Evolutionary conservation across 163 green algal species (phyloP).

Genomic region (Chloroidium sp.): DNA sequence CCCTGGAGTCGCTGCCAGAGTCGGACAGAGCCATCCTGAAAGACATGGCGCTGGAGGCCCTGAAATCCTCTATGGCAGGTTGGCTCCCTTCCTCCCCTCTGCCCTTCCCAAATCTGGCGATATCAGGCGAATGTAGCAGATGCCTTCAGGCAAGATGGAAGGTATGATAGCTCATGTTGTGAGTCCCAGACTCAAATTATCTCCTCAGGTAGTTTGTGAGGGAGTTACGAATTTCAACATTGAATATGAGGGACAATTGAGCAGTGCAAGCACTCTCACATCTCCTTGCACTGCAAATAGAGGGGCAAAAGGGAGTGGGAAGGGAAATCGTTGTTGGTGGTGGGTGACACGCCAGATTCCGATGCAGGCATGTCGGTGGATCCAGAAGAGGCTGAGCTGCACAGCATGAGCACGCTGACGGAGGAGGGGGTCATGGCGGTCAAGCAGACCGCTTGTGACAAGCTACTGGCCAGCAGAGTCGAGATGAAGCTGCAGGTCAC

Average conservation of each 20-base stretch:
- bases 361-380: conserved; percentile 10
- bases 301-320: no score
- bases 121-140: no score
- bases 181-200: no score
- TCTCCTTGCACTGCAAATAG: no score
- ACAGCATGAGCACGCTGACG: conserved; percentile 89
- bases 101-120: no score
- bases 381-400: conserved; percentile 46
- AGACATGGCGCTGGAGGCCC: conserved; percentile 67
- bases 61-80: background rate
- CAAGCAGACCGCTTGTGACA: conserved; percentile 77
- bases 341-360: background rate
- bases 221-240: no score
- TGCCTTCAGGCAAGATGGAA: no score
- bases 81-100: no score
- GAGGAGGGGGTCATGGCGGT: conserved; percentile 86
- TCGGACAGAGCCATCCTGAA: conserved; percentile 59
- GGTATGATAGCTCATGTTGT: no score
- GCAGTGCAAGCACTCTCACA: no score
- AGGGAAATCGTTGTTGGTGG: background rate
- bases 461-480: conserved; percentile 76
- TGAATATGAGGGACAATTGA: no score
- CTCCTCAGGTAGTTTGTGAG: no score
- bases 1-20: conserved; percentile 37
- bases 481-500: conserved; percentile 72